A percentile compares a stretch with the other conserved stretches of the same genome.
Evolutionary conservation across 306 rosid genomes (phyloP).

Genomic region (Acmispon strigosus): DNA sequence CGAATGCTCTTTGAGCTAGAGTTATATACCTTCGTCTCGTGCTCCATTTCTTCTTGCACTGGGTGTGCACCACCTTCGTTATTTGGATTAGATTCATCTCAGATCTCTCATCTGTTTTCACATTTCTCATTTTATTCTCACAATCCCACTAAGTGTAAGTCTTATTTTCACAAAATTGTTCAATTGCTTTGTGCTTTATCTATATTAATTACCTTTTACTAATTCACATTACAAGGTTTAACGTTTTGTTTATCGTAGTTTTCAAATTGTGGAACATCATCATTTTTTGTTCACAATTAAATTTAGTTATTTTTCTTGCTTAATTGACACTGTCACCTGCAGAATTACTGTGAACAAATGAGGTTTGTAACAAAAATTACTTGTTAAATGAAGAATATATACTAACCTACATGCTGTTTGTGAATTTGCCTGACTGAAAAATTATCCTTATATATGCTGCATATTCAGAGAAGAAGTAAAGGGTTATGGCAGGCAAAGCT

Average conservation of each 20-base stretch:
- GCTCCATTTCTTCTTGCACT: no score
- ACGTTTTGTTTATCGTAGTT: neutral
- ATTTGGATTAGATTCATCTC: neutral
- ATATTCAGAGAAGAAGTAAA: neutral
- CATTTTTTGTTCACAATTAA: neutral
- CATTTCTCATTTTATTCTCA: neutral
- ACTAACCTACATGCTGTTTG: neutral
- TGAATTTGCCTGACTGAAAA: neutral
- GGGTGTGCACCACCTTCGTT: neutral
- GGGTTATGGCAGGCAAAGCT: constrained; percentile 62
- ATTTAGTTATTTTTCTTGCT: neutral
- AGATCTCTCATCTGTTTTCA: neutral
- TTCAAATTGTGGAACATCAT: neutral
- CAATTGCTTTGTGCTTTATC: no score
- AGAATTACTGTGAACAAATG: neutral
- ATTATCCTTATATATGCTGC: neutral
- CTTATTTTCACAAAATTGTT: no score
- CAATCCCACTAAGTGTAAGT: no score
- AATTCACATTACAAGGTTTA: no score
- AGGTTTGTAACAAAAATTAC: neutral
- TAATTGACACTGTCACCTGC: neutral
- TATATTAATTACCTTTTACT: no score
- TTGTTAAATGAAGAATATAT: no score
- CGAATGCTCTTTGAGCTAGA: neutral
- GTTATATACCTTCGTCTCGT: neutral